These are phyloP conservation scores for Madurella mycetomatis DNA, from an alignment of 2,329 filamentous ascomycete genomes.

Conservation along the genomic window DNA sequence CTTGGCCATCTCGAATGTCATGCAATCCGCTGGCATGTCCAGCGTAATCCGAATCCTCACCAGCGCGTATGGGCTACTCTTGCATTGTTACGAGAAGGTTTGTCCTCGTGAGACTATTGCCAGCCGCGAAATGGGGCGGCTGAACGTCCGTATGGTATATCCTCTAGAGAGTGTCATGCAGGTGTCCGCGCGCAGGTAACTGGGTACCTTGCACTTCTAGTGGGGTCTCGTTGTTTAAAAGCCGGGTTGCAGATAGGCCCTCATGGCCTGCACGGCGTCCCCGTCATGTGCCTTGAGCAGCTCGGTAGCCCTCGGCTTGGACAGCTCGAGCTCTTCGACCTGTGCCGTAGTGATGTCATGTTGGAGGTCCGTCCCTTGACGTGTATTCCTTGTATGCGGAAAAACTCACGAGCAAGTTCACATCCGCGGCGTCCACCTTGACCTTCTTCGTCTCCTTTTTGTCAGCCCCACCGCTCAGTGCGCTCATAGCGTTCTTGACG, in stretches of 20 bases:
- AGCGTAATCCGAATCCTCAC: no score
- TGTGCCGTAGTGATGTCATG: slow-evolving; percentile 28
- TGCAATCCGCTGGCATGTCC: no score
- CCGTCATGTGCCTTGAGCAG: slow-evolving; percentile 68
- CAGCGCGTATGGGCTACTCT: no score
- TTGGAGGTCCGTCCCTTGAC: no score
- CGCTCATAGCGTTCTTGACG: slow-evolving; percentile 67
- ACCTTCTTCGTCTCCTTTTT: slow-evolving; percentile 54
- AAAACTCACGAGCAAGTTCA: slow-evolving; percentile 58
- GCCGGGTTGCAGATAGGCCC: slow-evolving; percentile 43
- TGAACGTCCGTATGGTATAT: no score
- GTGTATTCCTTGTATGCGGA: no score
- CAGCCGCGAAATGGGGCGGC: no score
- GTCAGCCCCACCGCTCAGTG: slow-evolving; percentile 41
- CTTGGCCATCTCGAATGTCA: no score
- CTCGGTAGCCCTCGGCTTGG: slow-evolving; percentile 69
- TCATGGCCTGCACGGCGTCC: slow-evolving; percentile 63
- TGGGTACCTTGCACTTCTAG: not conserved
- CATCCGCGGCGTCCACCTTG: slow-evolving; percentile 71
- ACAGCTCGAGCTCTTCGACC: slow-evolving; percentile 68
- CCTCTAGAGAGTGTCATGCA: no score
- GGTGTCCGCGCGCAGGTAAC: no score
- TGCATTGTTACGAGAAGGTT: no score
- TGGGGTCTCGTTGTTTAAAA: slow-evolving; percentile 2
- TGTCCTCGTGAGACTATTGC: no score